Evolutionary conservation across 768 basidiomycete species (phyloP).

Genomic region (Fomitopsis pulvina): DNA sequence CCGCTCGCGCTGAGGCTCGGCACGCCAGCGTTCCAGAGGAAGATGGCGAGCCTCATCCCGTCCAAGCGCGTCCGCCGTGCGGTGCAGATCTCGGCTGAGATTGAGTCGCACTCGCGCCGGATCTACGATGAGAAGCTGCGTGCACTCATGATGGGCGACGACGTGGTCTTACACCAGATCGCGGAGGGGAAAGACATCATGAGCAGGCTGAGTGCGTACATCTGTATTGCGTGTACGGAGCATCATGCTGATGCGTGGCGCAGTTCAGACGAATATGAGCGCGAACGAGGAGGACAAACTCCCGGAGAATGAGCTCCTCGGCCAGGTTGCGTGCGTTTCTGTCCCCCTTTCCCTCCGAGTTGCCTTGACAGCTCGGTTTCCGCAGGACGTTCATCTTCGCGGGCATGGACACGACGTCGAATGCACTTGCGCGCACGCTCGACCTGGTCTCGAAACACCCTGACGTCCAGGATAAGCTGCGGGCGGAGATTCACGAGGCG

Average conservation of each 20-base stretch:
- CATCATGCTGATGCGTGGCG: background rate
- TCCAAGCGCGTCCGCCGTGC: constrained; percentile 6
- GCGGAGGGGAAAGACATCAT: constrained; percentile 23
- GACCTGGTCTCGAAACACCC: constrained; percentile 12
- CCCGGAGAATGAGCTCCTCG: constrained; percentile 31
- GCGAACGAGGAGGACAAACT: constrained; percentile 18
- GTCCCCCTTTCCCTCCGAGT: background rate
- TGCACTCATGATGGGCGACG: constrained; percentile 14
- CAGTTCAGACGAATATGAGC: constrained; percentile 30
- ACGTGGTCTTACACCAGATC: constrained; percentile 11
- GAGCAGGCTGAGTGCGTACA: constrained; percentile 18
- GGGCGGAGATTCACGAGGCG: constrained; percentile 7
- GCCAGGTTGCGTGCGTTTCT: constrained; percentile 26
- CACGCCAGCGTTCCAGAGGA: constrained; percentile 1
- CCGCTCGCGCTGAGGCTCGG: constrained; percentile 7
- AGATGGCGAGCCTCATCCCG: constrained; percentile 5
- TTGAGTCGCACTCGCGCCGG: constrained; percentile 12
- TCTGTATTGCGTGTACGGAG: background rate
- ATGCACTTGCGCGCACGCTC: constrained; percentile 8
- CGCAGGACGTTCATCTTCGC: constrained; percentile 12
- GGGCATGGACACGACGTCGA: constrained; percentile 13
- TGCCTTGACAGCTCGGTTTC: background rate
- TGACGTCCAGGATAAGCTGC: constrained; percentile 13
- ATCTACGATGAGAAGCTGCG: constrained; percentile 15
- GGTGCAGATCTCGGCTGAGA: constrained; percentile 8